These are phyloP conservation scores for Abrus pulchellus DNA, from an alignment of 306 rosid genomes.

Conservation along the genomic window DNA sequence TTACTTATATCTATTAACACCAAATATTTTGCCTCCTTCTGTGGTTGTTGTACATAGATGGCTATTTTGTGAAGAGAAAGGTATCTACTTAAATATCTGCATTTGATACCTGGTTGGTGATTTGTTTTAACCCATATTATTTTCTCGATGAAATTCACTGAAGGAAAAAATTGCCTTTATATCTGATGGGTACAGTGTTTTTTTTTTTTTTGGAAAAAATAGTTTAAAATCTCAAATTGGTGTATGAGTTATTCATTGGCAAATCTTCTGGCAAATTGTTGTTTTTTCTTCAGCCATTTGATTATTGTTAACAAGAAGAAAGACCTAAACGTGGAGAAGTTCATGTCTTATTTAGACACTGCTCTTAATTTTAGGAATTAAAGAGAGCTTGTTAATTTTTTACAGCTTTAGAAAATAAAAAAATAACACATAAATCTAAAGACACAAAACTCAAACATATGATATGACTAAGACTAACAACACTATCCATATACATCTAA, in stretches of 20 bases:
- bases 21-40: constrained; percentile 81
- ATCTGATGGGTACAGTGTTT: constrained; percentile 36
- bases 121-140: constrained; percentile 31
- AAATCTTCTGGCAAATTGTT: constrained; percentile 51
- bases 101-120: constrained; percentile 23
- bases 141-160: constrained; percentile 35
- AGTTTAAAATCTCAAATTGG: constrained; percentile 32
- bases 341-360: constrained; percentile 17
- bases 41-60: constrained; percentile 66
- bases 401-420: constrained; percentile 7
- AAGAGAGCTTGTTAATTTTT: constrained; percentile 22
- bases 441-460: constrained; percentile 23
- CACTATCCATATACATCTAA: constrained; percentile 10
- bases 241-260: constrained; percentile 35
- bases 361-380: constrained; percentile 29
- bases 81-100: constrained; percentile 51
- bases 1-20: constrained; percentile 69
- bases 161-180: constrained; percentile 46
- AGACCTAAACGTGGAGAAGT: constrained; percentile 28
- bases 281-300: constrained; percentile 48
- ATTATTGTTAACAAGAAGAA: constrained; percentile 39
- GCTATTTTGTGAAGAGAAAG: constrained; percentile 68
- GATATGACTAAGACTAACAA: not conserved
- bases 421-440: constrained; percentile 13
- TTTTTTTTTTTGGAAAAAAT: constrained; percentile 28